A percentile compares a stretch with the other conserved stretches of the same genome.
Conservation (phyloP, 2,329 filamentous ascomycete genomes). For the Penicillium sp. region DNA sequence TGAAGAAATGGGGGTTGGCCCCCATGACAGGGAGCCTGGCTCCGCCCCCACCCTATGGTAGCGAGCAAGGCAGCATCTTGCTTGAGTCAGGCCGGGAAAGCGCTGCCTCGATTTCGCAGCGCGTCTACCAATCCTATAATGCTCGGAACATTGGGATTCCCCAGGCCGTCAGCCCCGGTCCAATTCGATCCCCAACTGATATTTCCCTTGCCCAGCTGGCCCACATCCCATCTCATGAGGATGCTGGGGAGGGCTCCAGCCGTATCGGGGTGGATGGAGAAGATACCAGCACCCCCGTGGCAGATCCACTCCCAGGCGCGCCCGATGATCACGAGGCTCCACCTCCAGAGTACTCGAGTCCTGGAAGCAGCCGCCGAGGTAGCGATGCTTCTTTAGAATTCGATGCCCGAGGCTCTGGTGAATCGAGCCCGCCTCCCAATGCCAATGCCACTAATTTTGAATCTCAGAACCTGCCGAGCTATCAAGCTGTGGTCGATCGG, state of each 20-base stretch:
- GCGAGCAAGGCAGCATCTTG: slow-evolving; percentile 94
- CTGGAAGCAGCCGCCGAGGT: slow-evolving; percentile 60
- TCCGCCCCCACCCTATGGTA: slow-evolving; percentile 94
- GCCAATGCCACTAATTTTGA: slow-evolving; percentile 7
- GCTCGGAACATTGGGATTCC: slow-evolving; percentile 76
- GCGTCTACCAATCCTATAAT: slow-evolving; percentile 64
- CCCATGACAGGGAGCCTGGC: slow-evolving; percentile 95
- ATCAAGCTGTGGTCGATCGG: slow-evolving; percentile 29
- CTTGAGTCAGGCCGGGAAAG: slow-evolving; percentile 79
- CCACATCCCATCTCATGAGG: slow-evolving; percentile 69
- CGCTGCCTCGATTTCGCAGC: slow-evolving; percentile 45
- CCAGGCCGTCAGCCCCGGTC: slow-evolving; percentile 83
- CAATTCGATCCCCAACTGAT: slow-evolving; percentile 88
- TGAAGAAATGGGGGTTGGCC: slow-evolving; percentile 98
- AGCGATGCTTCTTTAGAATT: slow-evolving; percentile 58
- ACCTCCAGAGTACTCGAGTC: slow-evolving; percentile 61
- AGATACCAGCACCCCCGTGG: slow-evolving; percentile 4
- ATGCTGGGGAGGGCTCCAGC: slow-evolving; percentile 75
- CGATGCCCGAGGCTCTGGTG: slow-evolving; percentile 16
- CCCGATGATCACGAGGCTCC: slow-evolving; percentile 39
- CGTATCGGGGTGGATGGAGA: slow-evolving; percentile 42
- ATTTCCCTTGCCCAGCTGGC: slow-evolving; percentile 90
- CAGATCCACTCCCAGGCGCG: slow-evolving; percentile 36
- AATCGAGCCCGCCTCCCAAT: slow-evolving; percentile 1
- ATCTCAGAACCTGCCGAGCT: slow-evolving; percentile 28